phyloP scores from a whole-genome alignment of 257 asterid genomes.

The Coffea eugenioides region DNA sequence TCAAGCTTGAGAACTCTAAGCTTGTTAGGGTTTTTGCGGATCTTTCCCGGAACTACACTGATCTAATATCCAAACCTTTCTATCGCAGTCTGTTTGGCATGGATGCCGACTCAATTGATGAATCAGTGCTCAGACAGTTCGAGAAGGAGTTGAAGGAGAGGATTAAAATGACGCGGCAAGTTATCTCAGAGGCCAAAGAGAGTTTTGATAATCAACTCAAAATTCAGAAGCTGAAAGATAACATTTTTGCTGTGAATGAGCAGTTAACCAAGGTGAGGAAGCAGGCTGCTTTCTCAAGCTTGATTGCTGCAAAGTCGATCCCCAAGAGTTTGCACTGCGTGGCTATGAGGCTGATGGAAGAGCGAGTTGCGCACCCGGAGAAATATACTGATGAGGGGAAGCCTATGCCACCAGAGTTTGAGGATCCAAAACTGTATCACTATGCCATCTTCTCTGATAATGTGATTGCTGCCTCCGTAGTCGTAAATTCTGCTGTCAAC shows the following conservation, averaged over 20 bases:
- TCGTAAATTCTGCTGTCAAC: constrained; percentile 48
- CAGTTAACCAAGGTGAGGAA: constrained; percentile 44
- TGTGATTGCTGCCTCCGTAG: constrained; percentile 57
- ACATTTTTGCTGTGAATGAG: constrained; percentile 47
- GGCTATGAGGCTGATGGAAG: constrained; percentile 52
- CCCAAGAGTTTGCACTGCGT: constrained; percentile 55
- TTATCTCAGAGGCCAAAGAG: constrained; percentile 50
- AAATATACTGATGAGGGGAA: constrained; percentile 45
- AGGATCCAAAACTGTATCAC: constrained; percentile 49
- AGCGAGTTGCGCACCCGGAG: constrained; percentile 35
- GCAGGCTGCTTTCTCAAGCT: constrained; percentile 52
- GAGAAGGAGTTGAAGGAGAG: constrained; percentile 55
- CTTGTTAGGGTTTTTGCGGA: constrained; percentile 44
- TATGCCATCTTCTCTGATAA: constrained; percentile 59
- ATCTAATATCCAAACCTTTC: constrained; percentile 29
- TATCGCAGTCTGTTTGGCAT: constrained; percentile 26
- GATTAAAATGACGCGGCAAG: constrained; percentile 41
- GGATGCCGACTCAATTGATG: constrained; percentile 33
- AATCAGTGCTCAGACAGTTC: constrained; percentile 34
- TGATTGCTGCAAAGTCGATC: constrained; percentile 60
- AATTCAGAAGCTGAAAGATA: constrained; percentile 51
- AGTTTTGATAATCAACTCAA: constrained; percentile 49
- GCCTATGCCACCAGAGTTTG: constrained; percentile 38
- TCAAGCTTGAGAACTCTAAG: constrained; percentile 54
- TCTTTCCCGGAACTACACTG: constrained; percentile 40